Evolutionary conservation across 164 flowering plant species (phyloP).

Genomic region (Berberis vulgaris): DNA sequence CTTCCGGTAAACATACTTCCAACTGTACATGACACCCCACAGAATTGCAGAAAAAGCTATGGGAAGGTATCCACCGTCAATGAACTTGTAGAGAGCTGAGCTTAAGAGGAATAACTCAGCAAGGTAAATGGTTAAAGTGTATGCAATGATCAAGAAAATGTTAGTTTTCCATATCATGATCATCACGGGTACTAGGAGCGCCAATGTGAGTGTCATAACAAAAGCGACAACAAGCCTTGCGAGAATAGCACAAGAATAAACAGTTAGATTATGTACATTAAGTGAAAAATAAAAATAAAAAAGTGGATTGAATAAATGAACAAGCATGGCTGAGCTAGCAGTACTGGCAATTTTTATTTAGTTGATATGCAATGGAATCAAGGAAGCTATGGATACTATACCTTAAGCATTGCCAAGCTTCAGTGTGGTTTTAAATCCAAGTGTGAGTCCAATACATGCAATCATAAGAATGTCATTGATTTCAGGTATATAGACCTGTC

Average conservation of each 20-base stretch:
- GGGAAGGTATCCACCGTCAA: background rate
- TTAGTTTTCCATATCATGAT: background rate
- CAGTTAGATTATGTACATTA: background rate
- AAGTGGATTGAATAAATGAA: background rate
- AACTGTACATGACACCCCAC: background rate
- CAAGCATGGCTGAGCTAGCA: background rate
- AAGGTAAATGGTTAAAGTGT: too few species aligned
- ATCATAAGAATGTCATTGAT: slow-evolving; percentile 26
- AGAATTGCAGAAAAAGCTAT: background rate
- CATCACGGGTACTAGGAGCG: slow-evolving; percentile 5
- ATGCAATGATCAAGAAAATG: too few species aligned
- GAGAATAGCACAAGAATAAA: background rate
- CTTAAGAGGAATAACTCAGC: background rate
- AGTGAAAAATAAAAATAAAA: background rate
- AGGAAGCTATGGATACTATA: background rate
- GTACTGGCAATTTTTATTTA: background rate
- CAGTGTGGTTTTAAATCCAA: slow-evolving; percentile 16
- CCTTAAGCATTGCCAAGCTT: slow-evolving; percentile 32
- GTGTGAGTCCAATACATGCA: slow-evolving; percentile 22
- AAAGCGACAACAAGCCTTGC: slow-evolving; percentile 23
- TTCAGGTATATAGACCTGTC: slow-evolving; percentile 28
- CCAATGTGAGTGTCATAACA: slow-evolving; percentile 17
- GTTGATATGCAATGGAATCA: background rate
- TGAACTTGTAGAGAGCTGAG: background rate
- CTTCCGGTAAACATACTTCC: background rate